These are phyloP conservation scores for Globisporangium middletonii DNA, from an alignment of 352 stramenopile genomes.

Conservation along the genomic window DNA sequence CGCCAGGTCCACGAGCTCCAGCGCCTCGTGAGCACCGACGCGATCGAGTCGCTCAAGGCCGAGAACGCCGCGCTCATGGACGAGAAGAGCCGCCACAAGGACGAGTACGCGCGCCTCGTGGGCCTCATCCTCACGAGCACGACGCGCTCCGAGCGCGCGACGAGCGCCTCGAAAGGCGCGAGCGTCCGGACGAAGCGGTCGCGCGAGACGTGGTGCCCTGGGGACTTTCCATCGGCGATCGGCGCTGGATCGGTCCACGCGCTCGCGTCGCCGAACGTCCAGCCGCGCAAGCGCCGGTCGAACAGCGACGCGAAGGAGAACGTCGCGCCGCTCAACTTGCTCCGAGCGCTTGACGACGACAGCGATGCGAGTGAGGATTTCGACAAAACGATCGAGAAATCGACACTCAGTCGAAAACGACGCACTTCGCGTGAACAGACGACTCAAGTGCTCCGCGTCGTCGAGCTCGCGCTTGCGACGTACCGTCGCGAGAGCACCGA, in stretches of 20 bases:
- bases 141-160: conserved; percentile 18
- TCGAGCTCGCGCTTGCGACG: conserved; percentile 25
- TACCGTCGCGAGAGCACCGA: conserved; percentile 17
- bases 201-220: conserved; percentile 70
- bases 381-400: not conserved
- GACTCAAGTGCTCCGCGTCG: conserved; percentile 25
- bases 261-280: conserved; percentile 18
- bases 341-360: conserved; percentile 10
- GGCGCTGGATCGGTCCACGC: not conserved
- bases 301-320: conserved; percentile 39
- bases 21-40: conserved; percentile 46
- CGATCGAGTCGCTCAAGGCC: conserved; percentile 49
- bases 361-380: not conserved
- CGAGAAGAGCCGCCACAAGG: conserved; percentile 50
- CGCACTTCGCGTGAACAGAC: not conserved
- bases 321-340: conserved; percentile 31
- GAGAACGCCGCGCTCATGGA: conserved; percentile 65
- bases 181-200: conserved; percentile 29
- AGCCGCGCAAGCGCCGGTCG: conserved; percentile 23
- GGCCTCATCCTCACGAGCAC: conserved; percentile 55
- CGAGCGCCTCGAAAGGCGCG: conserved; percentile 9
- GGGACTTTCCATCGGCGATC: conserved; percentile 35
- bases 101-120: conserved; percentile 49
- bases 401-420: conserved; percentile 1
- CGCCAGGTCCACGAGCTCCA: conserved; percentile 68